phyloP scores from a whole-genome alignment of 768 basidiomycete species.

The Auricularia cornea region DNA sequence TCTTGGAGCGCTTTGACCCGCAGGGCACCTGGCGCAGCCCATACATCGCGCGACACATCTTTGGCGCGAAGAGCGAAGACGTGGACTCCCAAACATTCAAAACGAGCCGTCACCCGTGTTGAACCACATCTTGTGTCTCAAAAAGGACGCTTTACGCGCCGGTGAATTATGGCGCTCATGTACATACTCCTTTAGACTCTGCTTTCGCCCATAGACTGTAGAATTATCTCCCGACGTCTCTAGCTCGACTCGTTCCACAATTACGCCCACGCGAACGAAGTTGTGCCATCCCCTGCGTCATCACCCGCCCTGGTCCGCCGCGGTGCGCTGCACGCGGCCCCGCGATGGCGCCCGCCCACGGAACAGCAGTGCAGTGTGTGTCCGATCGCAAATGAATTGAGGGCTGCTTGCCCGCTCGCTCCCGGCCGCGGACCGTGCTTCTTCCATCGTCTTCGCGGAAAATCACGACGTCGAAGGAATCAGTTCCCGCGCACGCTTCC shows the following conservation, averaged over 20 bases:
- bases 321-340: background rate
- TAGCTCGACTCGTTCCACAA: background rate
- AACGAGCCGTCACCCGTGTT: background rate
- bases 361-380: background rate
- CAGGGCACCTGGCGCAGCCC: constrained; percentile 8
- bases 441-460: background rate
- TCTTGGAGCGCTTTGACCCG: constrained; percentile 62
- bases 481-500: too few relatives aligned
- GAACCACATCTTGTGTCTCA: too few relatives aligned
- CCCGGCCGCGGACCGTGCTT: background rate
- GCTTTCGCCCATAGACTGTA: too few relatives aligned
- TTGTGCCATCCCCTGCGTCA: background rate
- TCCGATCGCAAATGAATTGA: background rate
- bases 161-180: too few relatives aligned
- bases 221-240: too few relatives aligned
- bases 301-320: background rate
- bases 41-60: constrained; percentile 82
- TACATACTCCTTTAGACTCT: too few relatives aligned
- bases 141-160: too few relatives aligned
- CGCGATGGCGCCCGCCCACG: background rate
- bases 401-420: background rate
- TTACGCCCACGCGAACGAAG: background rate
- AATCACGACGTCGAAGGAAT: too few relatives aligned
- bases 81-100: background rate
- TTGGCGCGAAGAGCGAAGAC: constrained; percentile 33